Evolutionary conservation across 2,329 filamentous ascomycete genomes (phyloP).

Genomic region (Colletotrichum phormii): DNA sequence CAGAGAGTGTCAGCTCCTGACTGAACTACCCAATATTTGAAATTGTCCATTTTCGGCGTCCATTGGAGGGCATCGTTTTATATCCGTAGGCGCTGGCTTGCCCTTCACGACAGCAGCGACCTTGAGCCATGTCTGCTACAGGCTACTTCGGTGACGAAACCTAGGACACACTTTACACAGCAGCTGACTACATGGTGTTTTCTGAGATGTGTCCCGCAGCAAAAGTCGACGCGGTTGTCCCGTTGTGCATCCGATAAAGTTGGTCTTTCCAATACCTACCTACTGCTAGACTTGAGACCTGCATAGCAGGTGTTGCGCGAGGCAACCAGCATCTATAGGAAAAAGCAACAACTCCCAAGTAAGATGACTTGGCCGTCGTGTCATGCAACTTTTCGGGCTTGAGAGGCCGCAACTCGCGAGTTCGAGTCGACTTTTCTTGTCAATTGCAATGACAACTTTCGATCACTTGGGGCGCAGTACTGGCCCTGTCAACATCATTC

Average conservation of each 20-base stretch:
- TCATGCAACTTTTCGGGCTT: neutral
- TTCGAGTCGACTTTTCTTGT: neutral
- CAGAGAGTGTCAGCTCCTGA: too few species aligned
- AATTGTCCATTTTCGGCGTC: too few species aligned
- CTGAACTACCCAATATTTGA: too few species aligned
- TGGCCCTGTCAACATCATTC: neutral
- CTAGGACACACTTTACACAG: too few species aligned
- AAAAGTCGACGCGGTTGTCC: neutral
- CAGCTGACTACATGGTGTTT: neutral
- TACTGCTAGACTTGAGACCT: neutral
- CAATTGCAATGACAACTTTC: neutral
- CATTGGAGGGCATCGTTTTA: too few species aligned
- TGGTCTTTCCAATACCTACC: too few species aligned
- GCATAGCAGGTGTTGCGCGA: neutral
- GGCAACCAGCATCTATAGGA: neutral
- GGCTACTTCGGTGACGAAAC: too few species aligned
- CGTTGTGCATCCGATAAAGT: neutral
- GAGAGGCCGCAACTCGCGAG: neutral
- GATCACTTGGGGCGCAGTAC: neutral
- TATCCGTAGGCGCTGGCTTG: too few species aligned
- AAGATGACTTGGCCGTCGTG: neutral
- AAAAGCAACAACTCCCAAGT: neutral
- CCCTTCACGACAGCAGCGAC: too few species aligned
- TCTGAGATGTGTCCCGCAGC: neutral
- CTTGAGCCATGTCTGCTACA: too few species aligned